Evolutionary conservation across 2,329 filamentous ascomycete species (phyloP).

Genomic region (Exophiala dermatitidis): DNA sequence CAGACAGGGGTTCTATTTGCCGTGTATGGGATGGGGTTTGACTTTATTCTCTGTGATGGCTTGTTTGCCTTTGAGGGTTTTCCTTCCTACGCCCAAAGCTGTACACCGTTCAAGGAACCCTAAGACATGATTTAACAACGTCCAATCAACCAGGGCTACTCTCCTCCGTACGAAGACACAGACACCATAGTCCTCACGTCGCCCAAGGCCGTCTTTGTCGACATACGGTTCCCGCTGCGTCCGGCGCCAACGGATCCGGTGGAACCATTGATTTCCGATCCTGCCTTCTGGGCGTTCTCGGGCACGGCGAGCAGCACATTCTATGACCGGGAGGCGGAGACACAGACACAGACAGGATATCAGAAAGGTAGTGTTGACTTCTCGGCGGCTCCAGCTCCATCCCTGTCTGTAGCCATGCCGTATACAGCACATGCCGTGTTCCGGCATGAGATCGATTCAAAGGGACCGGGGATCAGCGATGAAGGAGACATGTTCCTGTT

Average conservation of each 20-base stretch:
- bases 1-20: not conserved
- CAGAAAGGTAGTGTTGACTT: no score
- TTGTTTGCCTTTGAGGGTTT: no score
- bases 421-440: conserved; percentile 24
- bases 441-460: conserved; percentile 24
- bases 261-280: conserved; percentile 10
- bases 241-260: conserved; percentile 8
- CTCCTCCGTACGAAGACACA: conserved; percentile 25
- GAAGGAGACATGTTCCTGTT: conserved; percentile 27
- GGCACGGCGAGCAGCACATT: conserved; percentile 19
- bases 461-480: conserved; percentile 19
- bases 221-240: conserved; percentile 24
- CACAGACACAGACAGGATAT: not conserved
- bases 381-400: no score
- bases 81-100: no score
- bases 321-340: not conserved
- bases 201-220: conserved; percentile 18
- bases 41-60: no score
- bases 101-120: not conserved
- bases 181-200: conserved; percentile 25
- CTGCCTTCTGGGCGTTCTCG: conserved; percentile 25
- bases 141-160: conserved; percentile 14
- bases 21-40: no score
- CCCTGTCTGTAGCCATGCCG: conserved; percentile 7
- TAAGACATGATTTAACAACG: not conserved